Base-by-base conservation (phyloP, 2,329 filamentous ascomycete genomes). In the Exophiala calicioides region DNA sequence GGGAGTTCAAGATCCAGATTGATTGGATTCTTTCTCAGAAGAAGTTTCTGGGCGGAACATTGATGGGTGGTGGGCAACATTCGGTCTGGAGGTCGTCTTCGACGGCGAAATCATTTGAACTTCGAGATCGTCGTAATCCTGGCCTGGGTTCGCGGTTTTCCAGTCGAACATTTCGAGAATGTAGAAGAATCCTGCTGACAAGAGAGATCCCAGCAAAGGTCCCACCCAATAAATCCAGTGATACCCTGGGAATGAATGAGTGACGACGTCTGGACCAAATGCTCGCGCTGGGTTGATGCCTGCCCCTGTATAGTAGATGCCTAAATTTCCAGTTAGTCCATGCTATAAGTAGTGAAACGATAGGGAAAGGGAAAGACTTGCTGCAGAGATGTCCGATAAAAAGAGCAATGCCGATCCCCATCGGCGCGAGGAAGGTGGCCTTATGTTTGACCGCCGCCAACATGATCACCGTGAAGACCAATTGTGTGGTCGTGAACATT, bases 401-500 rank as follows among this genome's bases (percentile, higher is more conserved):
- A 41, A 89, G 74, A 0, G 84, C 73, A 2, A 88, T 66, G 1
- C 86, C 86, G 56, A 90, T 87, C 7, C 82, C 84, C 3, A 89
- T 68, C 0, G 85, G 85, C 0, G 85, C 85, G 2, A 88, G 67
- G 60, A 76, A 86, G 0, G 85, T 89, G 2, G 80, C 79, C 31
- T 81, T 80, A 63, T 88, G 84, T 67, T 89, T 88, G 62, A 88
- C 83, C 2, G 80, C 79, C 0, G 84, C 84, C 31, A 87, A 72
- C 78, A 88, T 84, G 62, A 82, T 78, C 20, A 86, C 78, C 2
- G 81, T 76, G 41, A 86, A 70, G 5, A 84, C 76, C 7, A 86
- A 70, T 60, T 84, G 74, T 0, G 78, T 69, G 0, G 82, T 86
- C 19, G 84, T 70, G 58, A 85, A 81, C 68, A 82, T 76, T 63